phyloP scores from a whole-genome alignment of 352 stramenopile species.

The Phytophthora rubi region DNA sequence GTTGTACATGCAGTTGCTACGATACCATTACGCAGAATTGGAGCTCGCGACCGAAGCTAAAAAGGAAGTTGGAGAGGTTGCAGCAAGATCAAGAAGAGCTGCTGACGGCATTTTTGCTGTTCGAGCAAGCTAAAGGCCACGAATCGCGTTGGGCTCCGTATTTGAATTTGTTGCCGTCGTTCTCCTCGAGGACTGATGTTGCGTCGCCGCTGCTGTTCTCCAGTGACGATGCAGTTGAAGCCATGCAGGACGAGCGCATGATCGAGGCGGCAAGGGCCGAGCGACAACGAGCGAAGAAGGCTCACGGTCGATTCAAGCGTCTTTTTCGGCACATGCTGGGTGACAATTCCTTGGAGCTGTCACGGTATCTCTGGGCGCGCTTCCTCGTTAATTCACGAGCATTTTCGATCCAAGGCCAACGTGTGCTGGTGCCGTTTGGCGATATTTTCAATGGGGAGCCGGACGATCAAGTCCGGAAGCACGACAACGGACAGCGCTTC shows the following conservation, averaged over 20 bases:
- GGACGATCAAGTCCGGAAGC: slow-evolving; percentile 33
- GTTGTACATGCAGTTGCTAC: slow-evolving; percentile 29
- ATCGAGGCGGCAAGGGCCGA: slow-evolving; percentile 37
- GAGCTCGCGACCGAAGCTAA: slow-evolving; percentile 27
- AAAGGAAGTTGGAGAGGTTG: slow-evolving; percentile 47
- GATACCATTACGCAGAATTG: slow-evolving; percentile 46
- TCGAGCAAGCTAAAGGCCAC: slow-evolving; percentile 50
- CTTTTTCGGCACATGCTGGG: slow-evolving; percentile 43
- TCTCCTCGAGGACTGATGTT: slow-evolving; percentile 14
- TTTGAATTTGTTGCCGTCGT: slow-evolving; percentile 50
- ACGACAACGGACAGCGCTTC: slow-evolving; percentile 61
- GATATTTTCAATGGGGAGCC: slow-evolving; percentile 87
- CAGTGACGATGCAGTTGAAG: slow-evolving; percentile 29
- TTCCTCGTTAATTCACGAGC: slow-evolving; percentile 80
- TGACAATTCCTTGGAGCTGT: slow-evolving; percentile 8
- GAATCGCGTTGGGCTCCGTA: slow-evolving; percentile 64
- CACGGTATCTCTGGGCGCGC: slow-evolving; percentile 50
- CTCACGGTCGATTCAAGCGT: slow-evolving; percentile 50
- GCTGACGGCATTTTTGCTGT: slow-evolving; percentile 67
- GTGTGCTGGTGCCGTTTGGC: slow-evolving; percentile 85
- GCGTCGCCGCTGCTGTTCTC: slow-evolving; percentile 53
- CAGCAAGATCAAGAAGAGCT: slow-evolving; percentile 51
- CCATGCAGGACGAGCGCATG: slow-evolving; percentile 61
- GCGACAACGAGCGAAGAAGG: slow-evolving; percentile 29
- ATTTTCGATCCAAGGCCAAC: slow-evolving; percentile 77